Conservation (phyloP, 345 rosid species). For the Camelina neglecta region DNA sequence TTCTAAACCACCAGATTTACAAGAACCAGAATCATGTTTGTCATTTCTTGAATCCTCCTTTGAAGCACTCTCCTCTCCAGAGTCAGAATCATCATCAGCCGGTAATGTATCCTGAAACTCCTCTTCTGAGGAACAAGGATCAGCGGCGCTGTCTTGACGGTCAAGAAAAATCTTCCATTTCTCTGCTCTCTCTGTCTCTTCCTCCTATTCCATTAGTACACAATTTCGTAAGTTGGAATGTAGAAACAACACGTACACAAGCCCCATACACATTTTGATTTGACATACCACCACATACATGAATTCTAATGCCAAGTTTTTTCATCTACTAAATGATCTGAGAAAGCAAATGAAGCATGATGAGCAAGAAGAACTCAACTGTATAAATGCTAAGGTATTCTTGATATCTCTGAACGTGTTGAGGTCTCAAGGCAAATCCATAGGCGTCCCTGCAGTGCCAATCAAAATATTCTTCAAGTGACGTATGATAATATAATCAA, state of each 20-base stretch:
- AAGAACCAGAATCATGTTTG: slow-evolving; percentile 44
- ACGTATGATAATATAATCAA: not conserved
- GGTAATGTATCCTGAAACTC: slow-evolving; percentile 46
- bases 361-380: slow-evolving; percentile 49
- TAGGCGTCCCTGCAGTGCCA: slow-evolving; percentile 67
- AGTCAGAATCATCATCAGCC: slow-evolving; percentile 43
- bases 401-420: slow-evolving; percentile 77
- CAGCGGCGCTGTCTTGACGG: slow-evolving; percentile 45
- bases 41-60: slow-evolving; percentile 40
- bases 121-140: slow-evolving; percentile 42
- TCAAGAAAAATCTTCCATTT: slow-evolving; percentile 82
- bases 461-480: not conserved
- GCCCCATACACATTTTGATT: not conserved
- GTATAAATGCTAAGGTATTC: slow-evolving; percentile 71
- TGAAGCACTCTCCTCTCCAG: slow-evolving; percentile 33
- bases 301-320: not conserved
- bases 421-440: slow-evolving; percentile 98
- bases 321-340: not conserved
- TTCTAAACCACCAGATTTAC: slow-evolving; percentile 34
- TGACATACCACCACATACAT: not conserved
- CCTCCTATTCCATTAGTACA: slow-evolving; percentile 56
- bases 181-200: slow-evolving; percentile 80
- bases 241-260: not conserved
- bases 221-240: not conserved
- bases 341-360: not conserved